These are phyloP conservation scores for Exophiala sideris DNA, from an alignment of 2,329 filamentous ascomycete genomes.

Conservation along the genomic window DNA sequence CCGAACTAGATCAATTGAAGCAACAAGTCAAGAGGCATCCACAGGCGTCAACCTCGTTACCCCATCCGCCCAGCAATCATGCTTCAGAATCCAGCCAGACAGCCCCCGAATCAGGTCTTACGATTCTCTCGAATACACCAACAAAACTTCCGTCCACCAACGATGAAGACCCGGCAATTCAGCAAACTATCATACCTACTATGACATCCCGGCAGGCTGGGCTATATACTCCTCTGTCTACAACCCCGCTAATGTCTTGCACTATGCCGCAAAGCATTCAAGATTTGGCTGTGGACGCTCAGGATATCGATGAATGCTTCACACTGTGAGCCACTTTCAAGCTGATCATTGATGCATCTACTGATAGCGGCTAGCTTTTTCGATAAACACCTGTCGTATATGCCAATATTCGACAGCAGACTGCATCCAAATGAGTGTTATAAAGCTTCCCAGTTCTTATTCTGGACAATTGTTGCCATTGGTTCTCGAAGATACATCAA, in stretches of 20 bases:
- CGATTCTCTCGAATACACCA: too few species aligned
- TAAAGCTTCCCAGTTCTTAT: constrained; percentile 57
- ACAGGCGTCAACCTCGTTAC: too few species aligned
- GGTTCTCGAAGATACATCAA: constrained; percentile 58
- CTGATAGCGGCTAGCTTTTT: constrained; percentile 47
- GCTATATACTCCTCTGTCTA: too few species aligned
- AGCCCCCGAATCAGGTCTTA: too few species aligned
- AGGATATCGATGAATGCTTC: constrained; percentile 16
- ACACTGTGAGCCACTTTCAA: constrained; percentile 34
- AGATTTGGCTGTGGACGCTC: constrained; percentile 5
- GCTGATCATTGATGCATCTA: background rate
- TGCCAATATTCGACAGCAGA: constrained; percentile 58
- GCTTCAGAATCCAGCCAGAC: too few species aligned
- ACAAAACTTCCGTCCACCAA: too few species aligned
- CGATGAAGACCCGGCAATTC: too few species aligned
- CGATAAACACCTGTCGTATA: constrained; percentile 58
- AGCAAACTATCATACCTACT: too few species aligned
- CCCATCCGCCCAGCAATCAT: too few species aligned
- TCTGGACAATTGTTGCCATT: constrained; percentile 63
- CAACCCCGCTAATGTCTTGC: background rate
- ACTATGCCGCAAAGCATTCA: constrained; percentile 10
- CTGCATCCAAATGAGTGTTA: constrained; percentile 56
- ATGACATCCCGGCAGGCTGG: too few species aligned
- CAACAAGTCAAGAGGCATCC: background rate
- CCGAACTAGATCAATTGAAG: constrained; percentile 9